phyloP scores from a whole-genome alignment of 306 rosid species.

The Corylus avellana region DNA sequence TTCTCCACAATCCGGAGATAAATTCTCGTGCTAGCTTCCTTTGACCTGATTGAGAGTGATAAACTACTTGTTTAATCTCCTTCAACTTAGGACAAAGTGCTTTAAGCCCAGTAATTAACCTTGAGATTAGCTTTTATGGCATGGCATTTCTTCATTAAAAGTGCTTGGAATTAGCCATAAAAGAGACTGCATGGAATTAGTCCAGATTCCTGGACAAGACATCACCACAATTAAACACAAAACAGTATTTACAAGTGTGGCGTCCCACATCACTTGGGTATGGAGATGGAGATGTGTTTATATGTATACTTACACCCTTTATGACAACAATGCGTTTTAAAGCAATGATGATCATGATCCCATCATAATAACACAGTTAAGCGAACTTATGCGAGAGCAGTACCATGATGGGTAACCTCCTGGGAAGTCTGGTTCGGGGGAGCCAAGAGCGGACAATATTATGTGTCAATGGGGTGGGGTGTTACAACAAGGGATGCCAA shows the following conservation, averaged over 20 bases:
- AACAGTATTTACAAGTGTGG: background rate
- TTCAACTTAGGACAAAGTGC: background rate
- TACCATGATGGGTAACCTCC: no score
- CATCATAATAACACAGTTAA: no score
- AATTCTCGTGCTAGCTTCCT: background rate
- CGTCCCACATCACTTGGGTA: no score
- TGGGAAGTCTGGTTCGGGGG: no score
- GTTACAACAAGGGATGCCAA: background rate
- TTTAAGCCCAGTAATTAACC: background rate
- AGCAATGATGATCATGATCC: no score
- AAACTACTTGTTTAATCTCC: background rate
- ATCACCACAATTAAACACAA: background rate
- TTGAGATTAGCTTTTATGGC: background rate
- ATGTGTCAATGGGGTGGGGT: no score
- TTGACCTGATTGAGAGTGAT: background rate
- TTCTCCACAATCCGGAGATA: background rate
- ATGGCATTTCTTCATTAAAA: background rate
- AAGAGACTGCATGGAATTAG: background rate
- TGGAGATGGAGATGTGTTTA: no score
- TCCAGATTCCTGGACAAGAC: background rate
- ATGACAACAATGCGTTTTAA: no score
- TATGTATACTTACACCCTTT: no score
- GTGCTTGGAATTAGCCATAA: background rate
- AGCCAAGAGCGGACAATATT: no score
- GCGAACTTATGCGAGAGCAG: no score